Percentiles rank a stretch among this genome's conserved stretches.
These are phyloP conservation scores for Coniochaeta sp. DNA, from an alignment of 2,329 filamentous ascomycete genomes.

Conservation along the genomic window DNA sequence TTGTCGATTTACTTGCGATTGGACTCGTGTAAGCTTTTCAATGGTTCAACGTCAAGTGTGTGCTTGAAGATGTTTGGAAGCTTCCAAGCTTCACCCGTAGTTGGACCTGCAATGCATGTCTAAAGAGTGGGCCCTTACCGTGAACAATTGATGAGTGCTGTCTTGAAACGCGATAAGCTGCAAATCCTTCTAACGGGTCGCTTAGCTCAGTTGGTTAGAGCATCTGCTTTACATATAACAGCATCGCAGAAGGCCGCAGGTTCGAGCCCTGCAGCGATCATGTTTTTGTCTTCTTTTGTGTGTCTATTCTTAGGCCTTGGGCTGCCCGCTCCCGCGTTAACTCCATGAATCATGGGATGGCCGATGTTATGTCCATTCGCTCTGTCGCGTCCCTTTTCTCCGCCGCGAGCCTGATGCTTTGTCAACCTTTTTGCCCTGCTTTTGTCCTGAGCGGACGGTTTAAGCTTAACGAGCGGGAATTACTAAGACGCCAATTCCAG, in stretches of 20 bases:
- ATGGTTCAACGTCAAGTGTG: not conserved
- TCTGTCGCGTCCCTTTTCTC: too few relatives aligned
- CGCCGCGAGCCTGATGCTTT: not conserved
- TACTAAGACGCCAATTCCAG: not conserved
- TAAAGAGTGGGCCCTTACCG: not conserved
- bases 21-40: not conserved
- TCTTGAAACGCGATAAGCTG: not conserved
- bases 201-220: slow-evolving; percentile 26
- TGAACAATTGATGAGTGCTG: not conserved
- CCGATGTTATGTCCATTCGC: too few relatives aligned
- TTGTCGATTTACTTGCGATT: not conserved
- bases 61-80: not conserved
- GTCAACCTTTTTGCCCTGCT: not conserved
- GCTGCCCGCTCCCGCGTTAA: too few relatives aligned
- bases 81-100: not conserved
- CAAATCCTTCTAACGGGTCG: slow-evolving; percentile 10
- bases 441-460: not conserved
- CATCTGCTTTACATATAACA: slow-evolving; percentile 22
- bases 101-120: not conserved
- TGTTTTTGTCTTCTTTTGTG: slow-evolving; percentile 11
- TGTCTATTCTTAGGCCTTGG: too few relatives aligned
- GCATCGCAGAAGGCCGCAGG: slow-evolving; percentile 23
- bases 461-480: not conserved
- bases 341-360: too few relatives aligned
- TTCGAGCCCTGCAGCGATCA: slow-evolving; percentile 26